A percentile compares a stretch with the other conserved stretches of the same genome.
phyloP scores from a whole-genome alignment of 2,329 filamentous ascomycete genomes.

The Paracorniculantispora psalliotae region DNA sequence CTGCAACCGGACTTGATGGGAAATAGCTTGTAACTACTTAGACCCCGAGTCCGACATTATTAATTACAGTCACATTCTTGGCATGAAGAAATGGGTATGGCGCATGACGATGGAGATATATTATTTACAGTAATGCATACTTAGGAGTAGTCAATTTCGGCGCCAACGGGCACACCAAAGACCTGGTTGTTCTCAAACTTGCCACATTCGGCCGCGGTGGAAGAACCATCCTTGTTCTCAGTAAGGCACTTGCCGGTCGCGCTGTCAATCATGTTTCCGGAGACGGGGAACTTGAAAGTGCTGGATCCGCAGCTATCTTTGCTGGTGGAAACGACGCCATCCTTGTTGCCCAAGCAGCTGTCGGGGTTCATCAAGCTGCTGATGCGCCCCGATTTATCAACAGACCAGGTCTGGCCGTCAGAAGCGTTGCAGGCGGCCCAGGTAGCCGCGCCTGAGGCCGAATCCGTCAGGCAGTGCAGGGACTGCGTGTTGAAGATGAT shows the following conservation, averaged over 20 bases:
- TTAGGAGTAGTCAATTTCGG: constrained; percentile 9
- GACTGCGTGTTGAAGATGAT: constrained; percentile 44
- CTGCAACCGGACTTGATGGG: no score
- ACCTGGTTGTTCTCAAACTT: constrained; percentile 36
- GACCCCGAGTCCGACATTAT: no score
- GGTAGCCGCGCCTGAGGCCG: constrained; percentile 17
- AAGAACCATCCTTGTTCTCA: constrained; percentile 23
- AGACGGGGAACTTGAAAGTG: constrained; percentile 36
- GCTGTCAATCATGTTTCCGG: constrained; percentile 35
- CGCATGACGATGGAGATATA: no score
- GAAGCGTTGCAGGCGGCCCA: constrained; percentile 31
- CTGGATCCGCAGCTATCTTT: background rate
- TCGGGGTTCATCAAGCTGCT: constrained; percentile 29
- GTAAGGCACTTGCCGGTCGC: constrained; percentile 31
- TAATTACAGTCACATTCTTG: no score
- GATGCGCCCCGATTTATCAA: constrained; percentile 26
- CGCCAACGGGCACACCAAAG: constrained; percentile 38
- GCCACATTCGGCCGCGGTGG: constrained; percentile 26
- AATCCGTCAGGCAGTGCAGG: constrained; percentile 29
- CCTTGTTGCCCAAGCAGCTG: constrained; percentile 23
- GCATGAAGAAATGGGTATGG: no score
- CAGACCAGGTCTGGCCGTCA: constrained; percentile 38
- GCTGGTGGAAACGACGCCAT: constrained; percentile 10
- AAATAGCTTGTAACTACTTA: no score
- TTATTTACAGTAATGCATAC: background rate